Evolutionary conservation across 768 basidiomycete species (phyloP), one percentile per base, ranked within the genome.

Genomic region (Podaxis sp.): DNA sequence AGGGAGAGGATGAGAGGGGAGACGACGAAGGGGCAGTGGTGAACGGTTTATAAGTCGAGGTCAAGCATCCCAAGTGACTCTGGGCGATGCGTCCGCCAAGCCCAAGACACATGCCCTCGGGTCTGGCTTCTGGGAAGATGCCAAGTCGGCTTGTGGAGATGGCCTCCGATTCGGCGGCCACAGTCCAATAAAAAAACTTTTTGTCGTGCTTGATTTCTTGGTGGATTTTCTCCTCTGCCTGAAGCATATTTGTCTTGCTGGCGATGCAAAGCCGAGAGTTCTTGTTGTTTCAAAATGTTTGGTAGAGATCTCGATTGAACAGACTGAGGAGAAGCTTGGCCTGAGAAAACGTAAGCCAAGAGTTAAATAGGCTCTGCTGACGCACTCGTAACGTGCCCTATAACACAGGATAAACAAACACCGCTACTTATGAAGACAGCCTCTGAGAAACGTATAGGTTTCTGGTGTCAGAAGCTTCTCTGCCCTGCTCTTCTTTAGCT

Each of bases 111-210:
- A 62, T 62, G 61, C 56, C 60, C 60, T 51, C 38, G 58, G 53
- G 60, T 55, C 60, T 56, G 48, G 17, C 53, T 56, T 56, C 61
- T 62, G 61, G 61, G 61, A 56, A 62, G 54, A 56, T 62, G 61
- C 61, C 61, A 62, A 62, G 61, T 11, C 44, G 54, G 61, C 44
- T 30, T 50, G 46, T 56, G 54, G 55, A 60, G 59, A 12, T n/a
- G 12, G 22, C 24, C 10, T 30, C 54, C 37, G 33, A 40, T 24
- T 56, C 54, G 54, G 54, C 36, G 8, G n/a, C 38, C 37, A 20
- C 52, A 11, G 8, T 24, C 22, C 49, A 20, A 50, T 22, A 5
- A 20, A 24, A 49, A 50, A 28, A 46, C 44, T 22, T 20, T 46
- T n/a, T 5, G 44, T 46, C 20, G 8, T 46, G 44, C 44, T 46